Conservation (phyloP, 1,284 basidiomycete species). For the Apiotrichum laibachii region DNA sequence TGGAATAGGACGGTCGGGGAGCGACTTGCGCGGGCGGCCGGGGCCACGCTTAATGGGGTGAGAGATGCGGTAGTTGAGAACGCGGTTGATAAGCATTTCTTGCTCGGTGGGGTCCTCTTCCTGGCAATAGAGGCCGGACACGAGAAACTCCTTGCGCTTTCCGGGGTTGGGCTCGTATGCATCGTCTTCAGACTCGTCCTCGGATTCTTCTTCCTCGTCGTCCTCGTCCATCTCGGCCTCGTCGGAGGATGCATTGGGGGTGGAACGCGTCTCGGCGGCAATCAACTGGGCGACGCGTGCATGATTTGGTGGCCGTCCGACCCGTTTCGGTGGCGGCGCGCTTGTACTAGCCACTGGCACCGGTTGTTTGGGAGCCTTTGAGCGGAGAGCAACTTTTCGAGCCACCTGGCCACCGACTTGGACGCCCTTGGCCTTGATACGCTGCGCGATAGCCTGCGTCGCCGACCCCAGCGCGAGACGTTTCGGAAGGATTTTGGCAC, state of each 20-base stretch:
- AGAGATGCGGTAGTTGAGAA: constrained; percentile 14
- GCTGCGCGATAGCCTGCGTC: constrained; percentile 3
- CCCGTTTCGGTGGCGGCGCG: too few species aligned
- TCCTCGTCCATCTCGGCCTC: neutral
- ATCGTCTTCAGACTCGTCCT: neutral
- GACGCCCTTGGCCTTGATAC: constrained; percentile 10
- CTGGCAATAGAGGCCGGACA: constrained; percentile 43
- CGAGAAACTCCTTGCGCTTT: constrained; percentile 39
- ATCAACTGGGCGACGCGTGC: too few species aligned
- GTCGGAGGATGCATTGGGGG: too few species aligned
- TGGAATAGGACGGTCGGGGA: constrained; percentile 4
- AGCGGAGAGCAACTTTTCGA: constrained; percentile 15
- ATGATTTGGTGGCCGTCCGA: neutral
- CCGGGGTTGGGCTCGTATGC: constrained; percentile 11
- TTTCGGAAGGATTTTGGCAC: constrained; percentile 8
- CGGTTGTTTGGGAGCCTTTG: neutral
- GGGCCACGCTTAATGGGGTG: constrained; percentile 9
- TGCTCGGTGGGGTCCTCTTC: constrained; percentile 31
- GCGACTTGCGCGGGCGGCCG: constrained; percentile 11
- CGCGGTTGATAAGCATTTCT: constrained; percentile 32
- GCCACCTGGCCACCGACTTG: constrained; percentile 3
- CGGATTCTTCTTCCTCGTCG: neutral
- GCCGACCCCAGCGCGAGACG: neutral
- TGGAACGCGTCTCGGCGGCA: too few species aligned
- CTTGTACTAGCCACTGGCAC: neutral